Base-by-base conservation (phyloP, 306 rosid genomes). In the Sesbania bispinosa region DNA sequence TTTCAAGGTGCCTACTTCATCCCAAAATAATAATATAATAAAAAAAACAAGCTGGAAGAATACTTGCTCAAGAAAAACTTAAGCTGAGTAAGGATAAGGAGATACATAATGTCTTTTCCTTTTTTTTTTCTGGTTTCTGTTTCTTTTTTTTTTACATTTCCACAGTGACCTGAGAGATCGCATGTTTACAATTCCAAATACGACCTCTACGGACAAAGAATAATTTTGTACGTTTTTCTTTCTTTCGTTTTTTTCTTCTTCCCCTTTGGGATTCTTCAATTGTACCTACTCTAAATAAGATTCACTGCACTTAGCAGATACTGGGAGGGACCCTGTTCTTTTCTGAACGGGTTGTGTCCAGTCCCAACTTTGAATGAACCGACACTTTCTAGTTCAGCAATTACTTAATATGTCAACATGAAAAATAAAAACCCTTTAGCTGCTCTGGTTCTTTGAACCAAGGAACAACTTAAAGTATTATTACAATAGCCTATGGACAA, bases 341-440 rank as follows among this genome's bases (percentile, higher is more conserved):
- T 55, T 78, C 82, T 75, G 79, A 82, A 72, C 36, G 36, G 83
- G 83, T 51, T 79, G 87, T 65, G 88, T 80, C 77, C 62, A 80
- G 85, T 88, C 73, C 95, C 85, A 92, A 81, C 89, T 82, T 91
- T 73, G 96, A 89, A 74, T 77, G 92, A 88, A 86, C 96, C 77
- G 74, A 83, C 86, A 85, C 91, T 74, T 69, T 62, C 83, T 83
- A 80, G 79, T 78, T 81, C 86, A 79, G 73, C 71, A 67, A 61
- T 47, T 68, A 61, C 79, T 75, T 23, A 5, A 70, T 71, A 65
- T 29, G 75, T 77, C 77, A 41, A 41, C 9, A 74, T 62, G 36
- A 77, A 75, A 47, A 26, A 35, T 10, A 6, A 43, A 54, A 78
- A 69, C 78, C 67, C 77, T 71, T 69, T 5, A 21, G 81, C 78